Evolutionary conservation across 768 basidiomycete species (phyloP).

Genomic region (Tylopilus sp.): DNA sequence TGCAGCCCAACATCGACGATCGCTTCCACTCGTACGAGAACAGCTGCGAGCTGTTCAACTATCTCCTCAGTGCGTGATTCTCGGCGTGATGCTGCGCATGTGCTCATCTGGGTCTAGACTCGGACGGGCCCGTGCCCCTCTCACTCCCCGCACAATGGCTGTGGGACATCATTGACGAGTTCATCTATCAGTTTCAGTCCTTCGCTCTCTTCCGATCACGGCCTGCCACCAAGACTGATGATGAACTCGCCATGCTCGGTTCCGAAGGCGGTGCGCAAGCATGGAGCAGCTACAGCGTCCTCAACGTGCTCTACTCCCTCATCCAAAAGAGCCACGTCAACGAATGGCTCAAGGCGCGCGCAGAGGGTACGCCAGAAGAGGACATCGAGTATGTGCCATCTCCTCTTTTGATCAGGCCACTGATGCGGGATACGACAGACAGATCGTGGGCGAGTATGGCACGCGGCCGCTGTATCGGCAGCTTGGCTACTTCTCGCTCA

Average conservation of each 20-base stretch:
- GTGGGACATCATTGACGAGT: conserved; percentile 97
- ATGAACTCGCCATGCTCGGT: conserved; percentile 79
- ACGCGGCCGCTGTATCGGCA: conserved; percentile 86
- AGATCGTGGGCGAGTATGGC: conserved; percentile 90
- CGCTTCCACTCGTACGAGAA: conserved; percentile 98
- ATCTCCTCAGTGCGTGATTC: conserved; percentile 69
- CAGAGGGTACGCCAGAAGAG: conserved; percentile 74
- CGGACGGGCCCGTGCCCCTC: conserved; percentile 86
- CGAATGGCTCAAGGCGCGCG: conserved; percentile 83
- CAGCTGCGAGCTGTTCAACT: conserved; percentile 98
- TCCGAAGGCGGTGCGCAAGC: conserved; percentile 77
- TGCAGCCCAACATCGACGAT: conserved; percentile 95
- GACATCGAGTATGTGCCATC: conserved; percentile 76
- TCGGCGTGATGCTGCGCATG: too few relatives aligned
- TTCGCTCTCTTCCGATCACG: conserved; percentile 92
- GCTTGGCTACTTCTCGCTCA: conserved; percentile 95
- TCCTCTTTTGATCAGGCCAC: neutral
- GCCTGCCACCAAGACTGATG: conserved; percentile 80
- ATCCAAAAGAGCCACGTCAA: conserved; percentile 97
- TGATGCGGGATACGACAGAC: conserved; percentile 40
- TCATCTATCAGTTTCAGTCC: conserved; percentile 97
- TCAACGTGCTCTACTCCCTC: conserved; percentile 97
- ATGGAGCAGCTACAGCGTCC: conserved; percentile 97
- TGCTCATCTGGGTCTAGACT: conserved; percentile 44
- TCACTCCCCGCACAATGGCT: conserved; percentile 97